Evolutionary conservation across 805 yeast species (phyloP).

Genomic region (Myxozyma geophila): DNA sequence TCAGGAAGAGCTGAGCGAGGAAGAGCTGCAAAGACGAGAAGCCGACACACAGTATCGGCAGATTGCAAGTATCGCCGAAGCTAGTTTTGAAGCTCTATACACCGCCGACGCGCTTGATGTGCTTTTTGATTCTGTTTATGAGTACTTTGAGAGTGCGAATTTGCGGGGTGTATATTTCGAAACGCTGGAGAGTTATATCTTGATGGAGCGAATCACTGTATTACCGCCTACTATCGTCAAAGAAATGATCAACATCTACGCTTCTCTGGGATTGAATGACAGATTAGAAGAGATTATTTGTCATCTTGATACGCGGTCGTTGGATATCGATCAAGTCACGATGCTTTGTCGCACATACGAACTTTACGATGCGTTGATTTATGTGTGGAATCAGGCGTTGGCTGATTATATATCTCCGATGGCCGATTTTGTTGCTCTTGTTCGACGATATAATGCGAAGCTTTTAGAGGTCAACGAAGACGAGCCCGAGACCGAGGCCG

Average conservation of each 20-base stretch:
- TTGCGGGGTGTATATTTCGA: conserved; percentile 54
- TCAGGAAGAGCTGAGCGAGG: conserved; percentile 4
- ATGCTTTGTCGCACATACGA: conserved; percentile 60
- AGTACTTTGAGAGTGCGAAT: conserved; percentile 47
- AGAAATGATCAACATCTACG: conserved; percentile 60
- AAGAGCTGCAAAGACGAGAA: conserved; percentile 29
- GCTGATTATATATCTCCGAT: conserved; percentile 76
- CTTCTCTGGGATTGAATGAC: conserved; percentile 51
- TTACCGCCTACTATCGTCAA: conserved; percentile 70
- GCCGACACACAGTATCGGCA: conserved; percentile 43
- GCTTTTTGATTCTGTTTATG: conserved; percentile 54
- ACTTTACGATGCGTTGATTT: conserved; percentile 66
- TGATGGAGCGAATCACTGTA: conserved; percentile 51
- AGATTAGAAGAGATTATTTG: conserved; percentile 71
- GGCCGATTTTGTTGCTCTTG: conserved; percentile 56
- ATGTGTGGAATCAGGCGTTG: conserved; percentile 72
- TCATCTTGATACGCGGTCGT: conserved; percentile 62
- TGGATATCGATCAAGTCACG: conserved; percentile 80
- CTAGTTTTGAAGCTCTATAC: conserved; percentile 51
- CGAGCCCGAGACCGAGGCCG: conserved; percentile 31
- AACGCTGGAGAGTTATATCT: conserved; percentile 57
- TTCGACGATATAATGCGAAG: conserved; percentile 24
- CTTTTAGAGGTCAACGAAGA: not conserved
- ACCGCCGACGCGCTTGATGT: conserved; percentile 47
- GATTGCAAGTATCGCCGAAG: conserved; percentile 43